phyloP scores from a whole-genome alignment of 1,284 basidiomycete species.

The Fomitopsis palustris region DNA sequence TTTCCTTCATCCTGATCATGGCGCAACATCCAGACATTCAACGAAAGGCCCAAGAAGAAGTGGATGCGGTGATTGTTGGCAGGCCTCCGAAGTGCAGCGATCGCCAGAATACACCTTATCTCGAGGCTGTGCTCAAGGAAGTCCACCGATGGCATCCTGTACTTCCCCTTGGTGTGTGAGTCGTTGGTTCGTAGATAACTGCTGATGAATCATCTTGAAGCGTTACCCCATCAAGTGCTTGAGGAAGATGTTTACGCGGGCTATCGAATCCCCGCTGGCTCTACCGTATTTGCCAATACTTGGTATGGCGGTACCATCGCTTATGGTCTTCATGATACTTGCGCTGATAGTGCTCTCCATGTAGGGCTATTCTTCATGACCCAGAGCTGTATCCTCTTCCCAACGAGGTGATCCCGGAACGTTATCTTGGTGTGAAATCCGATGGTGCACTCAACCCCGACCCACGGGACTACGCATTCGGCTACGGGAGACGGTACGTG shows the following conservation, averaged over 20 bases:
- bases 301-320: constrained; percentile 4
- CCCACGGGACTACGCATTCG: constrained; percentile 11
- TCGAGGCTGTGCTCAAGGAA: constrained; percentile 29
- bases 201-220: background rate
- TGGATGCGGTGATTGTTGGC: constrained; percentile 26
- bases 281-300: constrained; percentile 11
- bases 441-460: constrained; percentile 6
- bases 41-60: constrained; percentile 27
- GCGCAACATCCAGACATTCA: constrained; percentile 24
- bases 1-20: constrained; percentile 24
- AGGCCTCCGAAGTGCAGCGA: constrained; percentile 28
- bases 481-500: constrained; percentile 11
- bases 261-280: constrained; percentile 13
- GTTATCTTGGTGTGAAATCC: constrained; percentile 6
- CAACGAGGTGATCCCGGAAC: constrained; percentile 12
- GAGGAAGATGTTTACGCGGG: constrained; percentile 12
- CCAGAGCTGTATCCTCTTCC: constrained; percentile 14
- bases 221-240: constrained; percentile 8
- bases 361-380: constrained; percentile 15
- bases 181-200: background rate
- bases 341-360: background rate
- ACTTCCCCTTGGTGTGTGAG: constrained; percentile 18
- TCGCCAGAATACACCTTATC: constrained; percentile 26
- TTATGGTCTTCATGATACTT: background rate
- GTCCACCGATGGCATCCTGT: constrained; percentile 27